phyloP scores from a whole-genome alignment of 2,329 filamentous ascomycete species.

The Penicillium sp. region DNA sequence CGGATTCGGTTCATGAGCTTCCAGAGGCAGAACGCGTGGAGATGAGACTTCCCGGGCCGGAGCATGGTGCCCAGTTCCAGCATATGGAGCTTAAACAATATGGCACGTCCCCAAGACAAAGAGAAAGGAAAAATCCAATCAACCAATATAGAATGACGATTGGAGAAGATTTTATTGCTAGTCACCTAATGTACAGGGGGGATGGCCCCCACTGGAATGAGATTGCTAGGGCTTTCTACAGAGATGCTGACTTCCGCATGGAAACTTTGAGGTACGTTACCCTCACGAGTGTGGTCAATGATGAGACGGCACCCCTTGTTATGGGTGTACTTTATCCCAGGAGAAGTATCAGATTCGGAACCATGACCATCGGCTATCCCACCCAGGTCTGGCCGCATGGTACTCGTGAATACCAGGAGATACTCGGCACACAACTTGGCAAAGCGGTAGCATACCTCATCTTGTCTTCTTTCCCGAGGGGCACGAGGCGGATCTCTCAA shows the following conservation, averaged over 20 bases:
- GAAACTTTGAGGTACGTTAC: not conserved
- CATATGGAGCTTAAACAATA: too few relatives aligned
- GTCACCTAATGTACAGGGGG: not conserved
- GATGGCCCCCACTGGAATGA: not conserved
- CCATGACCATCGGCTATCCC: rapidly evolving
- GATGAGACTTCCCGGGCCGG: too few relatives aligned
- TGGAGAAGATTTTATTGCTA: not conserved
- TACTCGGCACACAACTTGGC: not conserved
- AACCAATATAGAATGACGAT: too few relatives aligned
- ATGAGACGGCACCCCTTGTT: not conserved
- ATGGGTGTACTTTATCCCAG: not conserved
- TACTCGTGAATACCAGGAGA: not conserved
- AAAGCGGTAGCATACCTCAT: not conserved
- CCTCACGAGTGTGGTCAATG: not conserved
- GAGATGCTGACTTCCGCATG: not conserved
- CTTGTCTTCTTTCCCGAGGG: not conserved
- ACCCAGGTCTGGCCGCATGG: not conserved
- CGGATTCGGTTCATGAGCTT: too few relatives aligned
- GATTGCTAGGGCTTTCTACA: not conserved
- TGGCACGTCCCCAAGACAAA: too few relatives aligned
- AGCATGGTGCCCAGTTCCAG: too few relatives aligned
- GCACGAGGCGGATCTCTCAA: not conserved
- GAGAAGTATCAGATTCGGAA: not conserved
- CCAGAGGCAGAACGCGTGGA: too few relatives aligned
- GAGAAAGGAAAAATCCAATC: too few relatives aligned